A percentile compares a stretch with the other conserved stretches of the same genome.
phyloP scores from a whole-genome alignment of 306 rosid species.

The Quercus robur region DNA sequence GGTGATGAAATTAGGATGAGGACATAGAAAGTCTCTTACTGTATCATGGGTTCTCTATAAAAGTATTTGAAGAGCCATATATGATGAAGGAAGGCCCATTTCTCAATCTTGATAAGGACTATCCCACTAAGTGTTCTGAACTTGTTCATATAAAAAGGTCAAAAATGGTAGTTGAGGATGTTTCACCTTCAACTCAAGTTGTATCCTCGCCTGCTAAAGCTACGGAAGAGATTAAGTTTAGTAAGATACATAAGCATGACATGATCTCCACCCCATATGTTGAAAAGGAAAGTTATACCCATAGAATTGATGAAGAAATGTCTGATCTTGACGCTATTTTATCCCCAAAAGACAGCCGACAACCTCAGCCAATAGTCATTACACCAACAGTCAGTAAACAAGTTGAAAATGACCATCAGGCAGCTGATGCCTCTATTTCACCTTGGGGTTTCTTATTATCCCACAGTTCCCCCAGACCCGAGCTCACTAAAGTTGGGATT shows the following conservation, averaged over 20 bases:
- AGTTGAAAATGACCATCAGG: slow-evolving; percentile 29
- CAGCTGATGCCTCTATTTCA: slow-evolving; percentile 26
- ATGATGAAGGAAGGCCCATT: slow-evolving; percentile 89
- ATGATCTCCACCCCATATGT: slow-evolving; percentile 28
- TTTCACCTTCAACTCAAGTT: slow-evolving; percentile 37
- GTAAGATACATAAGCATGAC: slow-evolving; percentile 31
- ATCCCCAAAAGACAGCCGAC: slow-evolving; percentile 40
- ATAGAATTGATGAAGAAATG: slow-evolving; percentile 55
- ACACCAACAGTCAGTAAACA: slow-evolving; percentile 20
- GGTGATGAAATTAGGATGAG: slow-evolving; percentile 65
- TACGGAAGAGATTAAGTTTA: slow-evolving; percentile 28
- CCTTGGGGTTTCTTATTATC: slow-evolving; percentile 35
- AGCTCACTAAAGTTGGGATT: slow-evolving; percentile 31
- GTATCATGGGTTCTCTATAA: slow-evolving; percentile 72
- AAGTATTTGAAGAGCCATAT: slow-evolving; percentile 74
- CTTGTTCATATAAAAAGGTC: slow-evolving; percentile 82
- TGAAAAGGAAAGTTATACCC: slow-evolving; percentile 32
- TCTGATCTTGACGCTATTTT: slow-evolving; percentile 31
- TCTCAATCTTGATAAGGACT: slow-evolving; percentile 66
- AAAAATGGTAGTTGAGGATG: slow-evolving; percentile 52
- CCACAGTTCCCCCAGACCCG: slow-evolving; percentile 32
- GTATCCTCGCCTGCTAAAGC: slow-evolving; percentile 34
- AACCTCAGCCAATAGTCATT: slow-evolving; percentile 35
- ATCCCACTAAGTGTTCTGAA: slow-evolving; percentile 79
- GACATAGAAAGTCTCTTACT: slow-evolving; percentile 69